These are phyloP conservation scores for Yamadazyma oceani DNA, from an alignment of 1,139 yeast species.

Conservation along the genomic window DNA sequence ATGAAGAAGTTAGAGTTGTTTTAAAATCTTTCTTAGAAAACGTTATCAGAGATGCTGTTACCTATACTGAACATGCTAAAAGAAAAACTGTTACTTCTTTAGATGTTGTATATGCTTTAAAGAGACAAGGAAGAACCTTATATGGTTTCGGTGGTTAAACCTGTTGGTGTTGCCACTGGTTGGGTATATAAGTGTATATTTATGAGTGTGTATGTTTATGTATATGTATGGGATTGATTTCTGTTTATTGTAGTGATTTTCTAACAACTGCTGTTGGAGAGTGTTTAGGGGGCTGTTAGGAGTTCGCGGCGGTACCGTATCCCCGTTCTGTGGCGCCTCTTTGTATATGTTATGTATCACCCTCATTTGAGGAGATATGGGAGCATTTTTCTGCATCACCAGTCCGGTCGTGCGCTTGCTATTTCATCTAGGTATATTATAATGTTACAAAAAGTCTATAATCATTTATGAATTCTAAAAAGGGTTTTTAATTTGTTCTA, in stretches of 20 bases:
- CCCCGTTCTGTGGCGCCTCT: too few species aligned
- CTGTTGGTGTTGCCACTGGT: constrained; percentile 9
- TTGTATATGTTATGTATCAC: too few species aligned
- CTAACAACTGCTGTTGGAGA: too few species aligned
- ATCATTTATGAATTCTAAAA: too few species aligned
- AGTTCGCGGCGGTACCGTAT: too few species aligned
- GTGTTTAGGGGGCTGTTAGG: too few species aligned
- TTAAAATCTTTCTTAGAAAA: constrained; percentile 94
- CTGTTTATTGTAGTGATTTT: too few species aligned
- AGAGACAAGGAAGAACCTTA: constrained; percentile 99
- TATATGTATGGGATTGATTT: constrained; percentile 3
- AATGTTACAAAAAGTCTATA: too few species aligned
- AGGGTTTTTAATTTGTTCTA: constrained; percentile 2
- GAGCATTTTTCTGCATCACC: too few species aligned
- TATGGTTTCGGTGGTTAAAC: constrained; percentile 99
- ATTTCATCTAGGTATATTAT: neutral
- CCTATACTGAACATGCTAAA: constrained; percentile 99
- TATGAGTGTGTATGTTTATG: constrained; percentile 1
- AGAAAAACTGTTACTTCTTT: constrained; percentile 99
- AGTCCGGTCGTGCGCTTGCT: neutral
- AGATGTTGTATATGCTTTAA: constrained; percentile 98
- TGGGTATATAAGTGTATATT: constrained; percentile 3
- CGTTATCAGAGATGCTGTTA: constrained; percentile 98
- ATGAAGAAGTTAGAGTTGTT: constrained; percentile 98
- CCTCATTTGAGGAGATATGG: neutral